Percentiles rank a stretch among this genome's conserved stretches.
These are phyloP conservation scores for Penicillium bialowiezense DNA, from an alignment of 495 filamentous ascomycete species.

Conservation along the genomic window DNA sequence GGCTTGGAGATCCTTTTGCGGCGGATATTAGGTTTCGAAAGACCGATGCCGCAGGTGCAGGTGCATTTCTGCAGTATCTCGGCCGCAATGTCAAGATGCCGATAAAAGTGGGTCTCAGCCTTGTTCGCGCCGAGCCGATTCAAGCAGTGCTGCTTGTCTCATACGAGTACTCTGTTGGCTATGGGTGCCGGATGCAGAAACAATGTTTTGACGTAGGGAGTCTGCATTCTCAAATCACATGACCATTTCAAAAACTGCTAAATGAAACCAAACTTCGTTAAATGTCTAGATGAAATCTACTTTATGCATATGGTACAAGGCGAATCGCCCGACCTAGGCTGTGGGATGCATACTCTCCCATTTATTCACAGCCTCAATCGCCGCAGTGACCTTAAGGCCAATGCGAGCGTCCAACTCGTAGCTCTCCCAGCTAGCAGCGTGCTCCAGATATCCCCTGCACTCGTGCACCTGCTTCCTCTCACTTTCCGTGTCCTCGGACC, in stretches of 20 bases:
- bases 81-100: not conserved
- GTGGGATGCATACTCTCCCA: slow-evolving; percentile 45
- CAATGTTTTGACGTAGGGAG: no score
- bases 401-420: slow-evolving; percentile 86
- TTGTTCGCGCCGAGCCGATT: not conserved
- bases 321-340: not conserved
- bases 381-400: slow-evolving; percentile 80
- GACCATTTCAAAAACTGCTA: not conserved
- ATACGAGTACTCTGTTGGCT: no score
- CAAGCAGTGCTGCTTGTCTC: not conserved
- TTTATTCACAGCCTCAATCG: slow-evolving; percentile 71
- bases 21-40: no score
- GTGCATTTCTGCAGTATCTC: no score
- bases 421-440: slow-evolving; percentile 77
- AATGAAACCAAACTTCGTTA: not conserved
- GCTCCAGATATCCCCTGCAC: slow-evolving; percentile 71
- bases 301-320: slow-evolving; percentile 6
- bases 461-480: slow-evolving; percentile 56
- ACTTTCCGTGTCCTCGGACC: slow-evolving; percentile 7
- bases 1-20: no score
- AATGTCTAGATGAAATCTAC: not conserved
- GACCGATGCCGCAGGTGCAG: no score
- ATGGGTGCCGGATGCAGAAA: no score
- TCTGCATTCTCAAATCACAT: slow-evolving; percentile 14
- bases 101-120: not conserved